A percentile compares a stretch with the other conserved stretches of the same genome.
phyloP scores from a whole-genome alignment of 768 basidiomycete genomes.

The Macrolepiota albuminosa region DNA sequence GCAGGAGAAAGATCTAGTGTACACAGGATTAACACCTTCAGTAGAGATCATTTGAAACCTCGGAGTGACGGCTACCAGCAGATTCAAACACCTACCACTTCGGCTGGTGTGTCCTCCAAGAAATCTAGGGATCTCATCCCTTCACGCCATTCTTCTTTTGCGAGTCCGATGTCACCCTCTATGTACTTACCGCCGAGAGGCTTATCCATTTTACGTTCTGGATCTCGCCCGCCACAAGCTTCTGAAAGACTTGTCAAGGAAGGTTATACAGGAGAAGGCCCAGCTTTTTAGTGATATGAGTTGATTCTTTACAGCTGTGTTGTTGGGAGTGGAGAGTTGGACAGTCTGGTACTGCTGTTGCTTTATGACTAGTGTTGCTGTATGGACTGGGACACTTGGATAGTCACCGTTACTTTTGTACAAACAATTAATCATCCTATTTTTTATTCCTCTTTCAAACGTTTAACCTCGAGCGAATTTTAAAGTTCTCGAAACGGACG shows the following conservation, averaged over 20 bases:
- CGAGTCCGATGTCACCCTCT: background rate
- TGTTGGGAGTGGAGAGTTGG: background rate
- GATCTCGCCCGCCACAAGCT: background rate
- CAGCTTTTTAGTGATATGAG: background rate
- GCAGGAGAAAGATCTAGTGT: background rate
- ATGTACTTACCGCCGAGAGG: background rate
- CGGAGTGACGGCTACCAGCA: background rate
- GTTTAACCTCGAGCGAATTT: too few relatives aligned
- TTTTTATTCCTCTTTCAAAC: too few relatives aligned
- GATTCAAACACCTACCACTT: background rate
- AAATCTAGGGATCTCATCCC: slow-evolving; percentile 6
- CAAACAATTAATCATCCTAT: too few relatives aligned
- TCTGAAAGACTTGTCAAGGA: too few relatives aligned
- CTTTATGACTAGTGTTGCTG: background rate
- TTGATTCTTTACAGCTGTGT: background rate
- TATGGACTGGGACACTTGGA: background rate
- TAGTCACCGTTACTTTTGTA: too few relatives aligned
- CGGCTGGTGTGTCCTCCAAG: background rate
- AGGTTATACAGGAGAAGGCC: background rate
- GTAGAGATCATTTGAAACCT: background rate
- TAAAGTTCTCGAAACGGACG: too few relatives aligned
- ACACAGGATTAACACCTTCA: background rate
- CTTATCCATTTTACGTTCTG: background rate
- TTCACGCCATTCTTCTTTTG: background rate
- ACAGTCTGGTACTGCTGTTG: background rate